Conservation (phyloP, 2,329 filamentous ascomycete genomes). For the Exophiala spinifera region DNA sequence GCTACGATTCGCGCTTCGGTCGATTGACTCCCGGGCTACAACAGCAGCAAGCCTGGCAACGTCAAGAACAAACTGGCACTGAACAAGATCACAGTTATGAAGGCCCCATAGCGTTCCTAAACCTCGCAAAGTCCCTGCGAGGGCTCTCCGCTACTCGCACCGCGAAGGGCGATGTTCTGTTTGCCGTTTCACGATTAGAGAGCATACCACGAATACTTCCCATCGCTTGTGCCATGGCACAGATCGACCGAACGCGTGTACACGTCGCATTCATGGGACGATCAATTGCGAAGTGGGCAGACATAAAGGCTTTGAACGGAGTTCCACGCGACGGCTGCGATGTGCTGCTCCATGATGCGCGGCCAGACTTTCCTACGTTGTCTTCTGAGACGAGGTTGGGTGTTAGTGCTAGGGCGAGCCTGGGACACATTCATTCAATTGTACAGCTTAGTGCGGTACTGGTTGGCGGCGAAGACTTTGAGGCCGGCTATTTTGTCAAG, state of each 20-base stretch:
- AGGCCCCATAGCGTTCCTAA: conserved; percentile 66
- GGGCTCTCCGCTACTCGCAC: conserved; percentile 3
- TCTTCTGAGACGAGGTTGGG: conserved; percentile 71
- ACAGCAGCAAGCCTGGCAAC: not conserved
- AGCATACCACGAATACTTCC: conserved; percentile 72
- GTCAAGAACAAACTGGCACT: not conserved
- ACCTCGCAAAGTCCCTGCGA: conserved; percentile 48
- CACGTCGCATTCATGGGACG: conserved; percentile 79
- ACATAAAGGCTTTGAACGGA: conserved; percentile 74
- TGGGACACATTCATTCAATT: conserved; percentile 68
- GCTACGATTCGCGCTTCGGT: conserved; percentile 31
- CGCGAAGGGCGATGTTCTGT: conserved; percentile 67
- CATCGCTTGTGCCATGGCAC: conserved; percentile 82
- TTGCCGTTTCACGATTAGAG: conserved; percentile 70
- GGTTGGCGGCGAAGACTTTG: conserved; percentile 63
- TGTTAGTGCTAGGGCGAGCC: conserved; percentile 59
- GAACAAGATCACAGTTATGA: conserved; percentile 49
- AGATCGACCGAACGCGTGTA: conserved; percentile 65
- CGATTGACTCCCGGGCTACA: conserved; percentile 9
- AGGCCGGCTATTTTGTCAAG: conserved; percentile 66
- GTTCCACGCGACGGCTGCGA: conserved; percentile 65
- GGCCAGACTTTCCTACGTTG: conserved; percentile 67
- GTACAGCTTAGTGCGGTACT: conserved; percentile 76
- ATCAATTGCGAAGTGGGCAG: conserved; percentile 64
- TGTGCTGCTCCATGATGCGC: conserved; percentile 68